phyloP scores from a whole-genome alignment of 176 grass and related monocot genomes.

The Carex pumila region DNA sequence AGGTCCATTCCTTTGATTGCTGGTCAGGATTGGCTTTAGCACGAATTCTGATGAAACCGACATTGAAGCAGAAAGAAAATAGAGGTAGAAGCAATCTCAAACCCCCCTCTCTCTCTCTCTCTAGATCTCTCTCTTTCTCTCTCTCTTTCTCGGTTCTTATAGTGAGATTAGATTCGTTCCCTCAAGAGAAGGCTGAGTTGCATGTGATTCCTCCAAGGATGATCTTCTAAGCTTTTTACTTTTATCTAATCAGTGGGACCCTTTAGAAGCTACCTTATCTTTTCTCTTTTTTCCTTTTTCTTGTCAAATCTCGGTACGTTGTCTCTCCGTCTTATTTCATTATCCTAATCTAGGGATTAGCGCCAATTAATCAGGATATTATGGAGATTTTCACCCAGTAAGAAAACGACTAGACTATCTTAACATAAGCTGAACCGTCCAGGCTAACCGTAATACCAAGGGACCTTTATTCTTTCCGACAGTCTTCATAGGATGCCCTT shows the following conservation, averaged over 20 bases:
- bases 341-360: background rate
- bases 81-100: background rate
- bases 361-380: background rate
- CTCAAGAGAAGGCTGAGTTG: background rate
- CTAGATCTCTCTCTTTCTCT: background rate
- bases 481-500: conserved; percentile 5
- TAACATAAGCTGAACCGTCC: background rate
- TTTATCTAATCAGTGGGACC: background rate
- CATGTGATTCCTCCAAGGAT: conserved; percentile 12
- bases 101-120: background rate
- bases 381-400: background rate
- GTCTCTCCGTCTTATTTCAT: background rate
- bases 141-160: background rate
- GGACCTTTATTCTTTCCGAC: background rate
- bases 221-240: conserved; percentile 11
- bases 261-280: background rate
- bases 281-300: background rate
- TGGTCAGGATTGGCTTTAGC: background rate
- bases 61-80: background rate
- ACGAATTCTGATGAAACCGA: conserved; percentile 5
- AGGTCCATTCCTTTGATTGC: background rate
- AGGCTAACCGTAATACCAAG: background rate
- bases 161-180: conserved; percentile 5
- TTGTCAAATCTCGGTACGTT: background rate
- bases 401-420: background rate